Evolutionary conservation across 768 basidiomycete species (phyloP).

Genomic region (Boletellus sp.): DNA sequence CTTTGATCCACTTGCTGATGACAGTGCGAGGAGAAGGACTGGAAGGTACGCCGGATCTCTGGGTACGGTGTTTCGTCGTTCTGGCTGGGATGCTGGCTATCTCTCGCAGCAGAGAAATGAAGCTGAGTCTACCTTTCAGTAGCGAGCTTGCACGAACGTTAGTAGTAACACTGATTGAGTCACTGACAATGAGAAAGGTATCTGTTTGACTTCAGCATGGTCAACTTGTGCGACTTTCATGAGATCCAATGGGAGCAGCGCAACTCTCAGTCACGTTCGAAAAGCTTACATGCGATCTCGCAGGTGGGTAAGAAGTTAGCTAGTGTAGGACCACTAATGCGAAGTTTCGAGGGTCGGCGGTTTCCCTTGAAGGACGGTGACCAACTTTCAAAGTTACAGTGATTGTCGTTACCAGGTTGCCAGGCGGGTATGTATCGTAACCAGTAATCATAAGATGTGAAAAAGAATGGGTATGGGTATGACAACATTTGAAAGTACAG

Average conservation of each 20-base stretch:
- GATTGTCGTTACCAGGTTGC: slow-evolving; percentile 5
- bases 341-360: too few relatives aligned
- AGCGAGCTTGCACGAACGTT: not conserved
- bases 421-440: slow-evolving; percentile 25
- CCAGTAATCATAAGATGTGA: slow-evolving; percentile 1
- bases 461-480: slow-evolving; percentile 28
- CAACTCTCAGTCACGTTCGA: too few relatives aligned
- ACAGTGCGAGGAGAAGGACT: slow-evolving; percentile 38
- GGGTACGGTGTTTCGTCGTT: slow-evolving; percentile 15
- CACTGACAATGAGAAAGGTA: slow-evolving; percentile 47
- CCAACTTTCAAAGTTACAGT: not conserved
- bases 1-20: slow-evolving; percentile 43
- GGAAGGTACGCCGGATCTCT: not conserved
- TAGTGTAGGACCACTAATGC: too few relatives aligned
- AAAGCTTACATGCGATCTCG: too few relatives aligned
- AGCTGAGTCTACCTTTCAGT: slow-evolving; percentile 31
- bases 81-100: slow-evolving; percentile 33
- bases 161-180: not conserved
- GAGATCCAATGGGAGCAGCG: too few relatives aligned
- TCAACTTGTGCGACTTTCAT: not conserved
- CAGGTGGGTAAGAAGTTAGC: too few relatives aligned
- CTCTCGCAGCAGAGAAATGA: slow-evolving; percentile 47
- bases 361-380: not conserved
- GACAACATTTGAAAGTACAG: slow-evolving; percentile 13
- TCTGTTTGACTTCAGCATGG: slow-evolving; percentile 7